These are phyloP conservation scores for Fusarium chlamydosporum DNA, from an alignment of 2,329 filamentous ascomycete species.

Conservation along the genomic window DNA sequence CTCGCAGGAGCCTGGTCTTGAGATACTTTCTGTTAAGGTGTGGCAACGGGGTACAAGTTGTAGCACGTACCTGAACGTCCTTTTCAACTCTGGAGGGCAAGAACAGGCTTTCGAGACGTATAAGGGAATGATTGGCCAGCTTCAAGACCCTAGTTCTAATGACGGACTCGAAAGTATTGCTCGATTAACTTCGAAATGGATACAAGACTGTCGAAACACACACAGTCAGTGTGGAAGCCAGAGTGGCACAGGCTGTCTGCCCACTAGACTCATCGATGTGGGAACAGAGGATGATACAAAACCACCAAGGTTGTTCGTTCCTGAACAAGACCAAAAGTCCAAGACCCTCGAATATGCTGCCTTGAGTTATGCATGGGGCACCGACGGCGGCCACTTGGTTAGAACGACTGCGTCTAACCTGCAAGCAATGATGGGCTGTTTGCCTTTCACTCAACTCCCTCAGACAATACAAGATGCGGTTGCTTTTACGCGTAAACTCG, in stretches of 20 bases:
- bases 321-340: fast-evolving
- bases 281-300: not conserved
- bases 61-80: not conserved
- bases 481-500: fast-evolving
- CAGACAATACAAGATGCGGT: constrained; percentile 3
- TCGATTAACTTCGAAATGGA: not conserved
- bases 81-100: not conserved
- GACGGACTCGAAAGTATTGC: not conserved
- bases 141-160: not conserved
- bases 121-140: not conserved
- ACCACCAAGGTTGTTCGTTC: not conserved
- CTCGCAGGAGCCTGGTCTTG: not conserved
- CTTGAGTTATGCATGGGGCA: constrained; percentile 21
- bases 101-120: not conserved
- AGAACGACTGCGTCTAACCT: constrained; percentile 5
- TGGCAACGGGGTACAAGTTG: not conserved
- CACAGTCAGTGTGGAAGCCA: not conserved
- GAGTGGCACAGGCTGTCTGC: not conserved
- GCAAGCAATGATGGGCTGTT: not conserved
- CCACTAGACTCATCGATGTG: constrained; percentile 9
- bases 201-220: not conserved
- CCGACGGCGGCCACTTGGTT: not conserved
- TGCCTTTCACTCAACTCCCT: not conserved
- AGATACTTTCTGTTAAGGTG: not conserved
- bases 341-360: not conserved